Base-by-base conservation (phyloP, 2,329 filamentous ascomycete genomes). In the Calonectria henricotiae region DNA sequence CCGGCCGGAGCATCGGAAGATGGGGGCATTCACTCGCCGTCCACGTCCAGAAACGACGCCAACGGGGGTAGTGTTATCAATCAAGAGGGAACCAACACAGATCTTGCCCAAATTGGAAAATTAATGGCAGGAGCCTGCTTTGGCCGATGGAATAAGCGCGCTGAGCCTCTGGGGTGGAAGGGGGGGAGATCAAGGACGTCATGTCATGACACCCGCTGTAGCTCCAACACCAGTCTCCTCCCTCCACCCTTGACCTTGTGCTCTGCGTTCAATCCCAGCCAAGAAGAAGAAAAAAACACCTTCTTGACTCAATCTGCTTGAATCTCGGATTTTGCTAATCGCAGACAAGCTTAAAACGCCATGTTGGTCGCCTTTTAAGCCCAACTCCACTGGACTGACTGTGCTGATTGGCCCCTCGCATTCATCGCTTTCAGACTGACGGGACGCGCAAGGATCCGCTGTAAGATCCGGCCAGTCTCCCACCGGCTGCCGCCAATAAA, bases 381-480 rank as follows among this genome's bases (percentile, higher is more conserved):
- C 54, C 27, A 65, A 39, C 12, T 35, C 15, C n/a, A 25, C 30
- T 35, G 1, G 11, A 47, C 6, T 0, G 1, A 7, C n/a, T 15
- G 25, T 32, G 27, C 25, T 67, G 39, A 78, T 74, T 77, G 72
- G 75, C 37, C 67, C 23, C 58, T 77, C 73, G 74, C 55, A 67
- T 76, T 77, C 70, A 32, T 78, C 76, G 76, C 70, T 69, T 77
- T 73, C 66, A 70, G 69, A 51, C 54, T 43, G 32, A 55, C 20
- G 35, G 9, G 35, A 61, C 73, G 68, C 70, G 72, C 30, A 69
- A 69, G 20, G 37, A 17, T 55, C 32, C n/a, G 15, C 44, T 20
- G 62, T 69, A 61, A 69, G 54, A 65, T 55, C 27, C 54, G 67
- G 62, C 27, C 6, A 44, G 51, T 58, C 44, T 65, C 47, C 55